Base-by-base conservation (phyloP, 2,329 filamentous ascomycete species). In the Seiridium cupressi region DNA sequence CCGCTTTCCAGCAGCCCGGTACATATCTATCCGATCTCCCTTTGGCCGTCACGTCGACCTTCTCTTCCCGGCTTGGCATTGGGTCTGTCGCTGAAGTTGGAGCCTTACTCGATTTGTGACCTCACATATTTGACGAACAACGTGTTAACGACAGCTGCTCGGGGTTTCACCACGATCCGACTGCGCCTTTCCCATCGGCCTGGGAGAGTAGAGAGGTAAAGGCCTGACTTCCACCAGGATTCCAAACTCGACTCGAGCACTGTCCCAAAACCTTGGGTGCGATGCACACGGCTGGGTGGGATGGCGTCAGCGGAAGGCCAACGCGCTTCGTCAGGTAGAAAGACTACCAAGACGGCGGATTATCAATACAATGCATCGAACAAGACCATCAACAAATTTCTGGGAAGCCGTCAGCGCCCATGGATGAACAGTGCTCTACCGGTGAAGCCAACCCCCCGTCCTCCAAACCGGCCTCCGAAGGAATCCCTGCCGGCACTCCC, bases 371-470 rank as follows among this genome's bases (percentile, higher is more conserved):
- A 74, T 34, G 71, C 71, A 32, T 74, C 75, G 4, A 80, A 80
- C 65, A 72, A 74, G 51, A 79, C 78, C 1, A 57, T 77, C 57
- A 76, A 78, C 60, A 62, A 70, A 34, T 77, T 77, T 63, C 66
- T 79, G 31, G 73, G 76, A 46, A 69, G 71, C 53, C 72, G 69
- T 60, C 74, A 72, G 53, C 72, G 65, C 13, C 66, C 71, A 59
- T 75, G 73, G 72, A 71, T 75, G 55, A 58, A 64, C 60, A 70
- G 66, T 62, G 67, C 66, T 56, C 67, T 62, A 44, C 68, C 71
- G 35, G 68, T 67, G 44, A 66, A 68, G 63, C 71, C 71, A 48
- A 65, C 69, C 26, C 70, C 70, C 54, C 70, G 70, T 61, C 66
- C 63, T 59, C 46, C 63, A 32, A 63, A 63, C 42, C 60, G 63